These are phyloP conservation scores for Ganoderma resinaceum DNA, from an alignment of 1,284 basidiomycete species.

Conservation along the genomic window DNA sequence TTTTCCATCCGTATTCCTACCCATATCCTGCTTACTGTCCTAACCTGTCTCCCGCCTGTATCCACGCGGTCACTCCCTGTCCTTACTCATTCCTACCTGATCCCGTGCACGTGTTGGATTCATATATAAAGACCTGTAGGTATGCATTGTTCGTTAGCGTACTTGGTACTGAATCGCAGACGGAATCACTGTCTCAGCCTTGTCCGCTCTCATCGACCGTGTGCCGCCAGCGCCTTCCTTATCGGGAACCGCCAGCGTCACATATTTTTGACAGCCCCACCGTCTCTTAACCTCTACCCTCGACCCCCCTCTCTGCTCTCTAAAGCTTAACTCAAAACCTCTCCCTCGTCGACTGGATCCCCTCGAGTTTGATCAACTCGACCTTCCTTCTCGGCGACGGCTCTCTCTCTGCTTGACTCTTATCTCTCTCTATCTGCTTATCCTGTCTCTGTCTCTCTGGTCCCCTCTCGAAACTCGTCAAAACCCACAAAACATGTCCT, in stretches of 20 bases:
- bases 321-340: background rate
- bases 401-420: background rate
- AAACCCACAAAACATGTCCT: background rate
- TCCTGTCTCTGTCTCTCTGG: background rate
- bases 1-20: background rate
- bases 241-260: background rate
- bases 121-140: background rate
- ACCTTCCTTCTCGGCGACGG: background rate
- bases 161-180: too few species aligned
- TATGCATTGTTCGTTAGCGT: background rate
- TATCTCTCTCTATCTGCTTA: background rate
- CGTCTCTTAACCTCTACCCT: too few species aligned
- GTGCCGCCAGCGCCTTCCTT: background rate
- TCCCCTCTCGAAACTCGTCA: background rate
- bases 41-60: background rate
- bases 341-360: background rate
- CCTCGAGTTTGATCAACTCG: background rate
- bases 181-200: background rate
- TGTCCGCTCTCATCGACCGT: background rate
- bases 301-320: background rate
- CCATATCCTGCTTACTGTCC: background rate
- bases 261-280: background rate
- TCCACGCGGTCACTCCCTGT: background rate
- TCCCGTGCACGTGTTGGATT: background rate
- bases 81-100: background rate